Base-by-base conservation (phyloP, 805 yeast species). In the Ogataea haglerorum region DNA sequence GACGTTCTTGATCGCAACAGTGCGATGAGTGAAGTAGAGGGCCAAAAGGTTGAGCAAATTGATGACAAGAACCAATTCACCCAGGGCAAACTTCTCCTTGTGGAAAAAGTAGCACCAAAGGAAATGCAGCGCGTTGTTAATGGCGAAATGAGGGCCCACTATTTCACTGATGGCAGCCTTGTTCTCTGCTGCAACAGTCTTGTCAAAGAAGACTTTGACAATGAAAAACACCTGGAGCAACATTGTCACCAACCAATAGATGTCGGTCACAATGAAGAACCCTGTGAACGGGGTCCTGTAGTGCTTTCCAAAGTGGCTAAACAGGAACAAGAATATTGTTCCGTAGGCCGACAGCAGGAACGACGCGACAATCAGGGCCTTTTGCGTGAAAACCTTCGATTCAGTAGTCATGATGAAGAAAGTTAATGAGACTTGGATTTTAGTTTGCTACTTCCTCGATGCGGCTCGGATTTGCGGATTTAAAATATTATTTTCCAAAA, bases 201-300 rank as follows among this genome's bases (percentile, higher is more conserved):
- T 33, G 39, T 62, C 57, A 34, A 57, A 52, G 40, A 73, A 73
- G 14, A 51, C 49, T 49, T 73, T 76, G 13, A 64, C 43, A 29
- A 76, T 66, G 51, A 75, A 80, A 26, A 67, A 53, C 26, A 73
- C 55, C 60, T 85, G 95, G 27, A 73, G 54, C 2, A 76, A 42
- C 44, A 75, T 71, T 18, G 75, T 63, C 23, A 79, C 44, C 2
- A 66, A 65, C 90, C 90, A 85, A 63, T 69, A 85, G 10, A 73
- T 60, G 30, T 76, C 59, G 2, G 72, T 60, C 12, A 78, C 66
- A 10, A 77, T 42, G 10, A 71, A 58, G 43, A 72, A 70, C 12
- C 79, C 78, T 2, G 88, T 75, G 67, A 85, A 85, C 10, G 95
- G 93, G 3, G 93, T 86, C 47, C 72, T 63, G 36, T 70, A 66